Conservation (phyloP, 2,329 filamentous ascomycete genomes). For the Botrytis deweyae region DNA sequence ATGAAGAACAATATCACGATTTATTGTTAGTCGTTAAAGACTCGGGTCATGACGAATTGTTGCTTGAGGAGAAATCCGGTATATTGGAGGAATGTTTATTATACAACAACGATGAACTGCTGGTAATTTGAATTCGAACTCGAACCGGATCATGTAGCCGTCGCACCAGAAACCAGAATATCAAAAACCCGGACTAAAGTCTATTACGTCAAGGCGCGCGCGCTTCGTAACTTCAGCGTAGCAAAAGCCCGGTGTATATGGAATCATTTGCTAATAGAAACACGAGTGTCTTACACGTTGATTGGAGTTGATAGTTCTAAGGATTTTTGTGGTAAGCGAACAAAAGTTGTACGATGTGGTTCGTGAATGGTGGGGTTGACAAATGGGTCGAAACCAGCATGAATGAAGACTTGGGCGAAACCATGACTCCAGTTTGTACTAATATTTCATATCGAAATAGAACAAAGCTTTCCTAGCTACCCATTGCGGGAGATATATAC, state of each 20-base stretch:
- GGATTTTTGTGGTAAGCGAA: not conserved
- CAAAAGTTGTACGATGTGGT: not conserved
- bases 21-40: constrained; percentile 15
- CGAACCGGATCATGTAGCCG: not conserved
- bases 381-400: not conserved
- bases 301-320: not conserved
- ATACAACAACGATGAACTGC: constrained; percentile 7
- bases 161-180: not conserved
- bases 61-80: not conserved
- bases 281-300: not conserved
- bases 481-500: no score
- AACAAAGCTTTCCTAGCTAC: no score
- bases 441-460: not conserved
- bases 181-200: not conserved
- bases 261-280: not conserved
- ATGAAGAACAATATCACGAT: constrained; percentile 16
- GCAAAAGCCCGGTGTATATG: not conserved
- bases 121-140: not conserved
- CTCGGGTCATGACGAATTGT: not conserved
- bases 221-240: not conserved
- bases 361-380: not conserved
- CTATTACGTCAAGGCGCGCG: not conserved
- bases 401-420: not conserved
- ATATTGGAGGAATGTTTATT: not conserved
- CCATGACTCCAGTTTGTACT: not conserved